phyloP scores from a whole-genome alignment of 805 yeast species.

The Lachancea nothofagi region DNA sequence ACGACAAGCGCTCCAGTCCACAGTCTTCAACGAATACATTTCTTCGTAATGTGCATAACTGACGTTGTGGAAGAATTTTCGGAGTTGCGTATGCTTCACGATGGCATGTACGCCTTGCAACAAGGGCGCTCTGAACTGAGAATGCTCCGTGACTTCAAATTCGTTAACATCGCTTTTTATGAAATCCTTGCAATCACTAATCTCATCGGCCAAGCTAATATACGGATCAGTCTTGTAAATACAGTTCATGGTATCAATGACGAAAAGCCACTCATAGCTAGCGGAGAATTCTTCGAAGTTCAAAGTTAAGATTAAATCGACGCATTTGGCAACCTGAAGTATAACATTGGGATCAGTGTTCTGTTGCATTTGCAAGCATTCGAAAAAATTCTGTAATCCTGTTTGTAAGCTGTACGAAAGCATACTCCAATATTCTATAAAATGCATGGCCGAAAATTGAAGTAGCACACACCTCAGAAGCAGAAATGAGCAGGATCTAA shows the following conservation, averaged over 20 bases:
- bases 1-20: slow-evolving; percentile 44
- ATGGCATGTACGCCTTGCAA: slow-evolving; percentile 25
- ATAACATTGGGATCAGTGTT: slow-evolving; percentile 32
- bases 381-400: slow-evolving; percentile 28
- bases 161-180: slow-evolving; percentile 16
- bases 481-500: slow-evolving; percentile 36
- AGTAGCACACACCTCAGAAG: slow-evolving; percentile 62
- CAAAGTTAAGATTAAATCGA: slow-evolving; percentile 66
- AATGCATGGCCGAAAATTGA: slow-evolving; percentile 56
- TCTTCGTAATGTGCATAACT: slow-evolving; percentile 35
- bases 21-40: slow-evolving; percentile 45
- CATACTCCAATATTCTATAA: slow-evolving; percentile 64
- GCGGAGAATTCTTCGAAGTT: slow-evolving; percentile 72
- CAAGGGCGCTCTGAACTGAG: slow-evolving; percentile 25
- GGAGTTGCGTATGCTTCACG: slow-evolving; percentile 22
- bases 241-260: slow-evolving; percentile 61
- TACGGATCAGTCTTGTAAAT: slow-evolving; percentile 37
- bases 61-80: slow-evolving; percentile 25
- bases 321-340: slow-evolving; percentile 63
- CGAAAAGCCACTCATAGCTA: slow-evolving; percentile 76
- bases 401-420: slow-evolving; percentile 56
- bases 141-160: slow-evolving; percentile 15
- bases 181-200: slow-evolving; percentile 37
- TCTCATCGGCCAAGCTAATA: slow-evolving; percentile 42
- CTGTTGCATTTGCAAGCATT: slow-evolving; percentile 24